Base-by-base conservation (phyloP, 179 eudicot species). In the Sideroxylon spinosum region DNA sequence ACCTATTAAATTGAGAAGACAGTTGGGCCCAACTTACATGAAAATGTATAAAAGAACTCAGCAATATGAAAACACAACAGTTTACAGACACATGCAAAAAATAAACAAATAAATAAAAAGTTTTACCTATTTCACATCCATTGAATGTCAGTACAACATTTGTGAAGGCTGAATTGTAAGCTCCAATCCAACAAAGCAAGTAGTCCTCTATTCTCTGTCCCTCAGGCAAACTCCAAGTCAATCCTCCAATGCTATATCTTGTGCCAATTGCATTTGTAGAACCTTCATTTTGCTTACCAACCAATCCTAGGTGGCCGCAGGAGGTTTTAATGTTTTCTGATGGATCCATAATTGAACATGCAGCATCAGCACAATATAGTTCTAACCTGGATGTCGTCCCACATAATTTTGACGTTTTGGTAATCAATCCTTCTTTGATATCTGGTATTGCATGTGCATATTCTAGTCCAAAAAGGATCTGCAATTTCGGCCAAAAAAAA, bases 381-480 rank as follows among this genome's bases (percentile, higher is more conserved):
- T 88, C 84, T 78, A 76, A 74, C 75, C 63, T 81, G 76, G 86
- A 72, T 63, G 74, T 22, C n/a, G 88, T 78, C 20, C 71, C 86
- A 20, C 55, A 59, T 64, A 76, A 74, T 25, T 78, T 86, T 57
- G 75, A 75, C 60, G 87, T 73, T 84, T 84, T 82, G 81, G 73
- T 64, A 26, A 63, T 76, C 78, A 87, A 71, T 53, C 80, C 81
- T 80, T 88, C 85, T 84, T 84, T 87, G 28, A 95, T 83, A 52
- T 83, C 90, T 79, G 87, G 77, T 76, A 88, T 83, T 67, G 93
- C 92, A 83, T 95, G 84, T 49, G 91, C 82, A 68, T 86, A 95
- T 78, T 93, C 98, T 80, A 93, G 88, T 59, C 98, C 98, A 86
- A 78, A 91, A 26, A 95, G 90, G 74, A 93, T 89, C 99, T 95